phyloP scores from a whole-genome alignment of 75 land plant species.

The Selaginella moellendorffii region DNA sequence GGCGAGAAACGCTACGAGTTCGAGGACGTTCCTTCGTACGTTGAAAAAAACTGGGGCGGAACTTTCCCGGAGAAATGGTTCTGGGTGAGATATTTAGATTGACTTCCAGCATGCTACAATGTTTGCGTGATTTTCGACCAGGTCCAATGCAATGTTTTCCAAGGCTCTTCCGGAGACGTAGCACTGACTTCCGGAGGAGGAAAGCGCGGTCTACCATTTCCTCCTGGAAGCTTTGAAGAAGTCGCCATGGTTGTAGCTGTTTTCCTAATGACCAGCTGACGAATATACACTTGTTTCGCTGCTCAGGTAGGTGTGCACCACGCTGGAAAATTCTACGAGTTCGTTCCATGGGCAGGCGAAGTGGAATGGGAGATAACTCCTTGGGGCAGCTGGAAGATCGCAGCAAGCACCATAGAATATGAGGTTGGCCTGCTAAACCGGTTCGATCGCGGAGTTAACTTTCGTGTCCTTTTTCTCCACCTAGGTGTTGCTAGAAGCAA shows the following conservation, averaged over 20 bases:
- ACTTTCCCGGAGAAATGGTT: conserved; percentile 88
- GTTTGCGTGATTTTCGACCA: conserved; percentile 24
- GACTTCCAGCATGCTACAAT: too few relatives aligned
- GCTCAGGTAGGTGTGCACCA: conserved; percentile 77
- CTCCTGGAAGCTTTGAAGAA: conserved; percentile 44
- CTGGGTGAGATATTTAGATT: too few relatives aligned
- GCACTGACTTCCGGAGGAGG: conserved; percentile 93
- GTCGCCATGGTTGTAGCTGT: conserved; percentile 60
- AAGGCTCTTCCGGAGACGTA: conserved; percentile 73
- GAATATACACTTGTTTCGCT: neutral
- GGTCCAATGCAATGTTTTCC: conserved; percentile 92
- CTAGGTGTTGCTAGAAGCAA: conserved; percentile 71
- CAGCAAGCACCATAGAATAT: conserved; percentile 40
- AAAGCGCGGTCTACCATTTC: conserved; percentile 49
- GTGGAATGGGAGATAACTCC: conserved; percentile 68
- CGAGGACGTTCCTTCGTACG: conserved; percentile 88
- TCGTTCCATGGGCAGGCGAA: conserved; percentile 85
- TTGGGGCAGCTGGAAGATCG: conserved; percentile 78
- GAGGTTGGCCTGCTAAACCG: conserved; percentile 34
- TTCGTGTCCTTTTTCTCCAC: conserved; percentile 2
- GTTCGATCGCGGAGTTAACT: neutral
- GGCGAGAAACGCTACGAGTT: conserved; percentile 63
- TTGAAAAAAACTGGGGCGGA: conserved; percentile 97
- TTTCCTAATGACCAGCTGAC: too few relatives aligned
- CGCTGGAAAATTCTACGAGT: conserved; percentile 69